Evolutionary conservation across 371 early-diverging fungal genomes (phyloP).

Genomic region (Mucor plumbeus): DNA sequence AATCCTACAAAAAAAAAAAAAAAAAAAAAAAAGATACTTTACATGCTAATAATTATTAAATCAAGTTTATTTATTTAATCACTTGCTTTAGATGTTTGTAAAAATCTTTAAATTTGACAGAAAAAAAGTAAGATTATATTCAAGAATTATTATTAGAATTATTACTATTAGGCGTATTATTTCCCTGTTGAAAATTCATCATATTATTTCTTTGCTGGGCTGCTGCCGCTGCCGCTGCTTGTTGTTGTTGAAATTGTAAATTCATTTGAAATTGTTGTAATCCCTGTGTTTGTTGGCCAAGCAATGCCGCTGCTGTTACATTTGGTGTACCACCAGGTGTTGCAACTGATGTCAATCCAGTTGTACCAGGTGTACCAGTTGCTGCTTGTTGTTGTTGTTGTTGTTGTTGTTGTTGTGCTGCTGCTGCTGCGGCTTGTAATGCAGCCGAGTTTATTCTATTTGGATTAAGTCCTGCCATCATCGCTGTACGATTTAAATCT

Average conservation of each 20-base stretch:
- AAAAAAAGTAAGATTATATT: neutral
- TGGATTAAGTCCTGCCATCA: conserved; percentile 17
- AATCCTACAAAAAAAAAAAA: too few species aligned
- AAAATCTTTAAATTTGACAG: neutral
- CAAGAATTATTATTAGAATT: conserved; percentile 19
- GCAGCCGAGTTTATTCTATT: conserved; percentile 27
- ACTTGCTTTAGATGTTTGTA: too few species aligned
- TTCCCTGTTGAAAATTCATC: conserved; percentile 22
- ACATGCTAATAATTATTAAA: too few species aligned
- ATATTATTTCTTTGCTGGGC: conserved; percentile 37
- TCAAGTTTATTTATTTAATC: too few species aligned
- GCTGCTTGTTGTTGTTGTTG: conserved; percentile 6
- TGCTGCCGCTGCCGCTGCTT: conserved; percentile 29
- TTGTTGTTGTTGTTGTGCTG: conserved; percentile 10
- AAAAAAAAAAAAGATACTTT: too few species aligned
- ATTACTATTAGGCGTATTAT: conserved; percentile 12
- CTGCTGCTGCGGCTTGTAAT: conserved; percentile 19
- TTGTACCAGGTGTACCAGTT: conserved; percentile 16
- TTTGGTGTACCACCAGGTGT: conserved; percentile 7
- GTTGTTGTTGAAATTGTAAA: conserved; percentile 38
- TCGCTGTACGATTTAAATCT: conserved; percentile 21
- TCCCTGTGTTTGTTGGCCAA: conserved; percentile 10
- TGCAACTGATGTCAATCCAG: conserved; percentile 14
- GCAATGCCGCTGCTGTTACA: neutral
- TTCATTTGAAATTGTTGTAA: conserved; percentile 45